Evolutionary conservation across 2,329 filamentous ascomycete genomes (phyloP).

Genomic region (Colletotrichum tropicicola): DNA sequence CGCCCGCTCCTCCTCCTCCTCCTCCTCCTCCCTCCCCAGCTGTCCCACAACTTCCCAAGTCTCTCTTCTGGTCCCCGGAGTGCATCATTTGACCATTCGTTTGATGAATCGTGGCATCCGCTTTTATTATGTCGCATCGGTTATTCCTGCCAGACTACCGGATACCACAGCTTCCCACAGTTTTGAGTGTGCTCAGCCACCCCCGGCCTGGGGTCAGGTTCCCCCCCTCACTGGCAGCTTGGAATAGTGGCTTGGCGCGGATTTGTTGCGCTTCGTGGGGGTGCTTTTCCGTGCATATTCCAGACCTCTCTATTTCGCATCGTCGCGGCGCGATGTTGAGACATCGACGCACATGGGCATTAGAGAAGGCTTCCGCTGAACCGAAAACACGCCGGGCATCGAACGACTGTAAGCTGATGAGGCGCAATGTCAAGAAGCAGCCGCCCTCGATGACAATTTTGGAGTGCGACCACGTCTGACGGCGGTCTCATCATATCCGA

Average conservation of each 20-base stretch:
- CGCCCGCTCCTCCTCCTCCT: no score
- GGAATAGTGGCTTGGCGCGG: constrained; percentile 16
- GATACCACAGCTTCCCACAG: not conserved
- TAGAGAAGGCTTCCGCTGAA: not conserved
- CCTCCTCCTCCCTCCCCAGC: no score
- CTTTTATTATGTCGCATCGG: not conserved
- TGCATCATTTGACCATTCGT: not conserved
- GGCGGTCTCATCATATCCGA: no score
- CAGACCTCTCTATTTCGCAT: not conserved
- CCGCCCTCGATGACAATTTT: no score
- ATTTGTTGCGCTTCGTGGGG: not conserved
- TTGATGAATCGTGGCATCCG: not conserved
- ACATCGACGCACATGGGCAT: no score
- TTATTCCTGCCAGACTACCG: constrained; percentile 10
- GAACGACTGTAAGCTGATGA: not conserved
- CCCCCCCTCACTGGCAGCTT: not conserved
- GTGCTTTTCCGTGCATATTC: constrained; percentile 5
- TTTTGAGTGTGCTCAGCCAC: constrained; percentile 25
- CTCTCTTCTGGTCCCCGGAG: not conserved
- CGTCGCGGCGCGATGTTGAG: not conserved
- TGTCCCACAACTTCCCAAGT: no score
- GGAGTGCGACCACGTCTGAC: no score
- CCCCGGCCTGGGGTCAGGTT: constrained; percentile 1
- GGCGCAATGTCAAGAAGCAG: not conserved
- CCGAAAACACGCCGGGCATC: not conserved